A percentile compares a stretch with the other conserved stretches of the same genome.
Conservation (phyloP, 2,329 filamentous ascomycete species). For the Tolypocladium tropicale region DNA sequence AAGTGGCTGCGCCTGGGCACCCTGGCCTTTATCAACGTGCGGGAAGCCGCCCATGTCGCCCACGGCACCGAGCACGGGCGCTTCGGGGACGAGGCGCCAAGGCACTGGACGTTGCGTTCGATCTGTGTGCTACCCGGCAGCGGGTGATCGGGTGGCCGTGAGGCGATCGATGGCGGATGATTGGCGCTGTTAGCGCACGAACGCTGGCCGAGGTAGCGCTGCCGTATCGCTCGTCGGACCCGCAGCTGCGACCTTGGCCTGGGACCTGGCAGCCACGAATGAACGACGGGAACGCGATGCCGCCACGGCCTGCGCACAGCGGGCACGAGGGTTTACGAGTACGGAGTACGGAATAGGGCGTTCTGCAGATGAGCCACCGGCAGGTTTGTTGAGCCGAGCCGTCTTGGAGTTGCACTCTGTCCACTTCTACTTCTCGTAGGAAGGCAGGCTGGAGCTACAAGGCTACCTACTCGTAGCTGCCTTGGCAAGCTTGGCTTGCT, state of each 20-base stretch:
- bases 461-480: no score
- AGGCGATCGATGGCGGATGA: conserved; percentile 12
- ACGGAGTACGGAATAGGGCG: no score
- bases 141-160: conserved; percentile 10
- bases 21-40: neutral
- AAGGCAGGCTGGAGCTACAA: no score
- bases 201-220: neutral
- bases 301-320: no score
- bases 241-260: no score
- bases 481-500: no score
- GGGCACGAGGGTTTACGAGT: neutral
- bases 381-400: neutral
- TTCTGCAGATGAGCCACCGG: no score
- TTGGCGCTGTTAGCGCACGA: neutral
- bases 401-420: no score
- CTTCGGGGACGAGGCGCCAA: neutral
- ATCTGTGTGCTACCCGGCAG: conserved; percentile 8
- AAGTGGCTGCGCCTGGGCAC: neutral
- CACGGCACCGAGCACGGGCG: neutral
- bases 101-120: conserved; percentile 2
- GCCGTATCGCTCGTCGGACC: neutral
- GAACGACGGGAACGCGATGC: no score
- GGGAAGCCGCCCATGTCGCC: neutral
- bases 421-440: no score
- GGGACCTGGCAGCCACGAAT: neutral